These are phyloP conservation scores for Dendryphion nanum DNA, from an alignment of 2,329 filamentous ascomycete species.

Conservation along the genomic window DNA sequence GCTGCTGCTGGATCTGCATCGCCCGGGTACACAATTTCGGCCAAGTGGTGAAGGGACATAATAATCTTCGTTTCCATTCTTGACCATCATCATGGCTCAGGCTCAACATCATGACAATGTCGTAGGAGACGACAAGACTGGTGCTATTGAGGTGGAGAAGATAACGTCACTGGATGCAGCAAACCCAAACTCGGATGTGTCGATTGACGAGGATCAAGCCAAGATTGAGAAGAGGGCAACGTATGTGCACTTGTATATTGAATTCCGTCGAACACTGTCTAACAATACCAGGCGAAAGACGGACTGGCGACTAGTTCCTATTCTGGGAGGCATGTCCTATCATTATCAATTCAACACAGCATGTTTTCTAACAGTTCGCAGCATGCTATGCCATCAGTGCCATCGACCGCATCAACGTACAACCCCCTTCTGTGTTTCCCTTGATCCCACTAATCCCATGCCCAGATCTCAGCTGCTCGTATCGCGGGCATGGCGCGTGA, in stretches of 20 bases:
- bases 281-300: constrained; percentile 24
- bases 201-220: constrained; percentile 8
- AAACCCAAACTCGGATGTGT: background rate
- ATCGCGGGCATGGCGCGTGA: constrained; percentile 49
- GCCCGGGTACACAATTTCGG: background rate
- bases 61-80: background rate
- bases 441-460: background rate
- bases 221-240: constrained; percentile 14
- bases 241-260: constrained; percentile 4
- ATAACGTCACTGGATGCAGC: constrained; percentile 10
- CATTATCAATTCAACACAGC: background rate
- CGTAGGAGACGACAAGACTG: constrained; percentile 12
- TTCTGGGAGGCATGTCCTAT: constrained; percentile 18
- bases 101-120: background rate
- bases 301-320: constrained; percentile 25
- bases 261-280: background rate
- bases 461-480: constrained; percentile 19
- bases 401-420: constrained; percentile 19
- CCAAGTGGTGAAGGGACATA: background rate
- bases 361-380: background rate
- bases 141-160: constrained; percentile 17
- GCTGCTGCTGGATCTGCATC: background rate
- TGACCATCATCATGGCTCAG: background rate
- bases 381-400: constrained; percentile 21
- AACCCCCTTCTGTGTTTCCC: too few species aligned